Conservation (phyloP, 352 stramenopile species). For the Aphanomyces invadans region DNA sequence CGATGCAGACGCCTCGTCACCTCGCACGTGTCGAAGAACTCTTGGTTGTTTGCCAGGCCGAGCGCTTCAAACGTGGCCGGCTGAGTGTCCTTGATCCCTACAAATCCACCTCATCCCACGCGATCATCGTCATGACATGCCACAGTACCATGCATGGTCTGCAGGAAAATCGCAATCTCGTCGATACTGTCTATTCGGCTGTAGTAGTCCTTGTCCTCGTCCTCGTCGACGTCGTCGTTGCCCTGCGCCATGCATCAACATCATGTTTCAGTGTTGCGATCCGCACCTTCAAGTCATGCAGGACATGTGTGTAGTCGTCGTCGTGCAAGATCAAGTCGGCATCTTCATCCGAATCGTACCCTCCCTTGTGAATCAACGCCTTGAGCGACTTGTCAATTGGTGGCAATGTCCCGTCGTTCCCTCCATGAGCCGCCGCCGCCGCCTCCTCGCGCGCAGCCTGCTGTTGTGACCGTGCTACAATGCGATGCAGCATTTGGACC, state of each 20-base stretch:
- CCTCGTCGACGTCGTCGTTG: slow-evolving; percentile 63
- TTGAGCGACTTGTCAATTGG: slow-evolving; percentile 49
- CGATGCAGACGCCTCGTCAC: neutral
- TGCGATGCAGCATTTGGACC: slow-evolving; percentile 37
- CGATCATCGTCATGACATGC: too few species aligned
- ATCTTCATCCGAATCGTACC: slow-evolving; percentile 82
- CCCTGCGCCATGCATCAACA: slow-evolving; percentile 32
- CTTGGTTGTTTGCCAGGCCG: slow-evolving; percentile 10
- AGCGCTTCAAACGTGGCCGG: slow-evolving; percentile 8
- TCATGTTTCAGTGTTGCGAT: too few species aligned
- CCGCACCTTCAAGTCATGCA: slow-evolving; percentile 86
- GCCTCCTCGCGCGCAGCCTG: neutral
- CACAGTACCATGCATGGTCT: slow-evolving; percentile 70
- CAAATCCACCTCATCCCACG: neutral
- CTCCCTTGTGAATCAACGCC: slow-evolving; percentile 85
- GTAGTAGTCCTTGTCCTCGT: slow-evolving; percentile 90
- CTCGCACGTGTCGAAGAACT: slow-evolving; percentile 14
- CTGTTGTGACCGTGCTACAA: neutral
- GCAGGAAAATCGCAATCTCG: slow-evolving; percentile 88
- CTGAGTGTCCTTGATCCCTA: slow-evolving; percentile 9
- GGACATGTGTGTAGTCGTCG: slow-evolving; percentile 86
- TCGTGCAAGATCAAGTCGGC: slow-evolving; percentile 91
- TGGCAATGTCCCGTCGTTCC: neutral
- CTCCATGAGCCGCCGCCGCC: neutral
- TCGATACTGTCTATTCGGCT: slow-evolving; percentile 90